Evolutionary conservation across 1,284 basidiomycete species (phyloP).

Genomic region (Takashimella koratensis): DNA sequence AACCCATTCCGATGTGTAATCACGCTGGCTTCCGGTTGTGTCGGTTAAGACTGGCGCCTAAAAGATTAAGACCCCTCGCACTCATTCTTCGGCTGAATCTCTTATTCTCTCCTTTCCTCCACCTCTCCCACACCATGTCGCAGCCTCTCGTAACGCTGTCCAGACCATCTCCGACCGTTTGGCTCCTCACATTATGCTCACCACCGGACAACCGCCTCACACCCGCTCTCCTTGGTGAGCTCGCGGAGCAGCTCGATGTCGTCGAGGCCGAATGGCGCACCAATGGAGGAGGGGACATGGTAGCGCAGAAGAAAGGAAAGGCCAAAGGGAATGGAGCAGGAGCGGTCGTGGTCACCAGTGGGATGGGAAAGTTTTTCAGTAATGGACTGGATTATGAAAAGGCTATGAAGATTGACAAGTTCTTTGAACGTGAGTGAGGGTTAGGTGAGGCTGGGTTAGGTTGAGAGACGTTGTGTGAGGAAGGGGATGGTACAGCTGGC

Average conservation of each 20-base stretch:
- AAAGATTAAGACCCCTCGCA: no score
- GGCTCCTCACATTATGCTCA: constrained; percentile 40
- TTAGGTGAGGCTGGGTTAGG: no score
- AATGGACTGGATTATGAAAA: constrained; percentile 76
- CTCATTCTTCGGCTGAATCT: background rate
- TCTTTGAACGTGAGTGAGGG: constrained; percentile 69
- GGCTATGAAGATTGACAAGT: constrained; percentile 61
- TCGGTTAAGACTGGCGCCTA: no score
- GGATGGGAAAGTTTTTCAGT: constrained; percentile 82
- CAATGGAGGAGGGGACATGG: constrained; percentile 50
- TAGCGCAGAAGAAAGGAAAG: constrained; percentile 26
- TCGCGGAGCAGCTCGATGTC: constrained; percentile 59
- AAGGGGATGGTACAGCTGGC: no score
- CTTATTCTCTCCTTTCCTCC: background rate
- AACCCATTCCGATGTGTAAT: background rate
- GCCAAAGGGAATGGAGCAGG: constrained; percentile 55
- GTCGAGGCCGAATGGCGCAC: constrained; percentile 76
- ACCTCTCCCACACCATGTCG: background rate
- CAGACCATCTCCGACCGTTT: constrained; percentile 31
- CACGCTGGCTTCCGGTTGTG: no score
- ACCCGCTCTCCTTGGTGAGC: constrained; percentile 35
- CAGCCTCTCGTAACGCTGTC: constrained; percentile 24
- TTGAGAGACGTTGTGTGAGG: no score
- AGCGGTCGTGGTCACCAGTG: constrained; percentile 68
- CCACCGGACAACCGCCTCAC: constrained; percentile 49